Conservation (phyloP, 805 yeast species). For the Debaryomyces tyrocola region DNA sequence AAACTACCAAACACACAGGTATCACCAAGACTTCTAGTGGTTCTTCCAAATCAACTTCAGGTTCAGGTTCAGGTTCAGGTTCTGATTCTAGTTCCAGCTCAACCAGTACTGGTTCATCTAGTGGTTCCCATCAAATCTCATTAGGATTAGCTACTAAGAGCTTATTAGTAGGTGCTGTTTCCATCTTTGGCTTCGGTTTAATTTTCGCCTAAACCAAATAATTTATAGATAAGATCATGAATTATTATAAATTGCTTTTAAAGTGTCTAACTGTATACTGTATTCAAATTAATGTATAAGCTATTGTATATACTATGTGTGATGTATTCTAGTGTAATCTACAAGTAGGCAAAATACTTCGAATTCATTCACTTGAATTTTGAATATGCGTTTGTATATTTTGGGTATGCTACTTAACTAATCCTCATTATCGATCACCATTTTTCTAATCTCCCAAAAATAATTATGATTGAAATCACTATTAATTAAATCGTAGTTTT, state of each 20-base stretch:
- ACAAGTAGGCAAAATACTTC: no score
- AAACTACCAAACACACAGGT: conserved; percentile 25
- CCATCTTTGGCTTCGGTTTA: conserved; percentile 30
- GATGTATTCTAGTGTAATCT: no score
- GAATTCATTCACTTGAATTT: no score
- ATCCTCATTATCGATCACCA: conserved; percentile 37
- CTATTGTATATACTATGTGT: no score
- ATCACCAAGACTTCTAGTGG: conserved; percentile 20
- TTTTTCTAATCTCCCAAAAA: conserved; percentile 44
- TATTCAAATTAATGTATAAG: background rate
- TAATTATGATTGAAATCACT: conserved; percentile 23
- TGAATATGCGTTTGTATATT: no score
- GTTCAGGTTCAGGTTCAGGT: conserved; percentile 20
- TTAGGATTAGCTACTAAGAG: conserved; percentile 17
- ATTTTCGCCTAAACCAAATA: conserved; percentile 9
- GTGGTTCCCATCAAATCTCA: conserved; percentile 12
- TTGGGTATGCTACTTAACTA: conserved; percentile 1
- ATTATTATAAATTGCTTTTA: background rate
- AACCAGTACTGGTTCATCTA: conserved; percentile 17
- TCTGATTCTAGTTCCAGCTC: conserved; percentile 19
- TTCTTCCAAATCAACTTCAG: conserved; percentile 22
- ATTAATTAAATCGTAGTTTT: conserved; percentile 19
- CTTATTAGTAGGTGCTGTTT: conserved; percentile 21
- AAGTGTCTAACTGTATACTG: background rate
- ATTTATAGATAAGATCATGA: background rate